Conservation (phyloP, 495 filamentous ascomycete genomes). For the Ascodesmis nigricans region DNA sequence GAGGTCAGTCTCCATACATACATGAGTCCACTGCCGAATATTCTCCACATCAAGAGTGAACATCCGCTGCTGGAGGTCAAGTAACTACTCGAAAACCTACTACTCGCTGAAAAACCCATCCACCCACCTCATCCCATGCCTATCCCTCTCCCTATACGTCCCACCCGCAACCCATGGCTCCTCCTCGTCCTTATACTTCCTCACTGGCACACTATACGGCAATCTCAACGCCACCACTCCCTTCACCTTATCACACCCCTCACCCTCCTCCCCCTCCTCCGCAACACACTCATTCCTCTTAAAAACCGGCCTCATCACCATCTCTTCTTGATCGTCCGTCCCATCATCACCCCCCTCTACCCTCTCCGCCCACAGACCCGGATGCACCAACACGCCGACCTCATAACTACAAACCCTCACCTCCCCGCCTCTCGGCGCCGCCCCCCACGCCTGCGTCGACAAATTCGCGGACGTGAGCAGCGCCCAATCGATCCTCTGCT, state of each 20-base stretch:
- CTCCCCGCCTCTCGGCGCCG: conserved; percentile 32
- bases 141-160: conserved; percentile 41
- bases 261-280: neutral
- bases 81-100: too few relatives aligned
- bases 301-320: conserved; percentile 50
- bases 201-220: conserved; percentile 64
- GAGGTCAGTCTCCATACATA: too few relatives aligned
- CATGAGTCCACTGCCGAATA: too few relatives aligned
- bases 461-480: conserved; percentile 70
- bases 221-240: conserved; percentile 45
- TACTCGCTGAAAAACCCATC: too few relatives aligned
- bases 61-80: too few relatives aligned
- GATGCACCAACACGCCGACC: conserved; percentile 71
- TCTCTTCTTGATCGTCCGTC: neutral
- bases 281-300: conserved; percentile 30
- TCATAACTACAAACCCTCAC: conserved; percentile 64
- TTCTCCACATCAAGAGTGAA: too few relatives aligned
- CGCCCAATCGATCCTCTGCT: conserved; percentile 55
- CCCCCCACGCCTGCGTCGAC: conserved; percentile 79
- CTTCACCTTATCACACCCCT: conserved; percentile 5
- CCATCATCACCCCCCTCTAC: conserved; percentile 5
- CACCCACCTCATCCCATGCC: conserved; percentile 38
- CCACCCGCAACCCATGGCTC: conserved; percentile 61
- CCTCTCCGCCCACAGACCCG: conserved; percentile 34
- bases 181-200: conserved; percentile 38